A percentile compares a stretch with the other conserved stretches of the same genome.
phyloP scores from a whole-genome alignment of 176 grass and related monocot genomes.

The Aegilops umbellulata region DNA sequence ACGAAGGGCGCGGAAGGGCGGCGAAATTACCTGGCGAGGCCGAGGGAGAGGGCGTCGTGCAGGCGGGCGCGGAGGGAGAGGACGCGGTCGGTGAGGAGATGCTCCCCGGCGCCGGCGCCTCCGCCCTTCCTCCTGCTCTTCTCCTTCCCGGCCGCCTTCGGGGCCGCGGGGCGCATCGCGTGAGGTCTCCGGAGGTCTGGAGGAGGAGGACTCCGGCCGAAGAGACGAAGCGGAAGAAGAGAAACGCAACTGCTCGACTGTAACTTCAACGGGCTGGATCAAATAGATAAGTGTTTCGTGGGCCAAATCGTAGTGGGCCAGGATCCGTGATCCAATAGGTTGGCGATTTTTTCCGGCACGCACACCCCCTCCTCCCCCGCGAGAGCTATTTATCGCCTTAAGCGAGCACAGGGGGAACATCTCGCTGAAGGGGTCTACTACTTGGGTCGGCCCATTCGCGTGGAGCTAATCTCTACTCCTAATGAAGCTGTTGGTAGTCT shows the following conservation, averaged over 20 bases:
- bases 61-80: conserved; percentile 53
- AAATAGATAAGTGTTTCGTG: background rate
- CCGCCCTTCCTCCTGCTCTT: conserved; percentile 39
- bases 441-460: too few species aligned
- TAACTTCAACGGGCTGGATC: background rate
- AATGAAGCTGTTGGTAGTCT: too few species aligned
- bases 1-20: background rate
- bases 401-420: too few species aligned
- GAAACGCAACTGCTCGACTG: background rate
- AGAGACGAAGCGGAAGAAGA: background rate
- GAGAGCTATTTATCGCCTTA: too few species aligned
- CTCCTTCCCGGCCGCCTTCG: conserved; percentile 37
- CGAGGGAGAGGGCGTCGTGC: conserved; percentile 54
- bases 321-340: background rate
- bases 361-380: too few species aligned
- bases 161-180: conserved; percentile 39
- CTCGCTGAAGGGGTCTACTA: too few species aligned
- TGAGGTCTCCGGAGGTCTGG: background rate
- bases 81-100: conserved; percentile 43
- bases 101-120: background rate
- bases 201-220: conserved; percentile 4
- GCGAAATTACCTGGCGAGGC: conserved; percentile 45
- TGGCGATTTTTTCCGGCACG: too few species aligned
- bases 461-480: too few species aligned
- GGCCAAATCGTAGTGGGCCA: background rate